Base-by-base conservation (phyloP, 768 basidiomycete genomes). In the Leccinum disarticulatum region DNA sequence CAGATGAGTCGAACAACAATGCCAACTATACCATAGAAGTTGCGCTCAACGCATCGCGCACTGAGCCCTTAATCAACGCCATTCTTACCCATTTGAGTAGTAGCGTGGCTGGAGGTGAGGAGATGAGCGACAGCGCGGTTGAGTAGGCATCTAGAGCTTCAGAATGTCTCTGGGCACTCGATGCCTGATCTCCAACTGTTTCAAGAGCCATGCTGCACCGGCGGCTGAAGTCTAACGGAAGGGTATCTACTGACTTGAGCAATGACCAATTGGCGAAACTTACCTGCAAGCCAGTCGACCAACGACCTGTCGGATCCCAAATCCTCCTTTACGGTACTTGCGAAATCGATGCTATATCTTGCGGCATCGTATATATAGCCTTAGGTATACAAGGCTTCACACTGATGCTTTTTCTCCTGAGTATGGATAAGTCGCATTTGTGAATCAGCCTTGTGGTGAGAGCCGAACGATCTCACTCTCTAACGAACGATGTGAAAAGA, bases 261-360 rank as follows among this genome's bases (percentile, higher is more conserved):
- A 14, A 0, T 4, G 1, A 2, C 10, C 1, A 2, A 8, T 53
- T 2, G 6, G 15, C 1, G 5, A 51, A 17, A 58, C 57, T 31
- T 17, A 62, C 64, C 41, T 3, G 48, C 3, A 25, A 61, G 11
- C 64, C 64, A 65, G n/a, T 58, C 35, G 11, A 48, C 17, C 1
- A 54, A 11, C 1, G 30, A 13, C 9, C 10, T 22, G 25, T 59
- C 46, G 1, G 28, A 35, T 11, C 31, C 33, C 3, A 47, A 27
- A 7, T 36, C 22, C 14, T 61, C 43, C 3, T 15, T 33, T 2
- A 22, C 1, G 6, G 35, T n/a, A 17, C 19, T n/a, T 2, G 5
- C 2, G 3, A 59, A 49, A 9, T 55, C 25, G 4, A 49, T n/a
- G n/a, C 65, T 22, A 36, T 13, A 50, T 3, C 17, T 3, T 2